Conservation (phyloP, 805 yeast genomes). For the Zygotorulaspora danielsina region DNA sequence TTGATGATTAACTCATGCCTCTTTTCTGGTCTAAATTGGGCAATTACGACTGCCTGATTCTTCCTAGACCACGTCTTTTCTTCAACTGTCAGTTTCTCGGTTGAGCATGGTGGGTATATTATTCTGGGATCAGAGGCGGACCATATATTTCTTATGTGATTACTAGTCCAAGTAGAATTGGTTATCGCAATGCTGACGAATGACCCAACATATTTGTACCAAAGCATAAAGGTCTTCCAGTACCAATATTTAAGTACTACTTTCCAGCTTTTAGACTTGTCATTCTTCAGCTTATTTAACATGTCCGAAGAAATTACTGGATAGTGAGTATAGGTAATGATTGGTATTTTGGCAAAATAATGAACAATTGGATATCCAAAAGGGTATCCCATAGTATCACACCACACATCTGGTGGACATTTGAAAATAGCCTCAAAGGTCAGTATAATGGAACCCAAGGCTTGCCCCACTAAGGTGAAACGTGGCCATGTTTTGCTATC, state of each 20-base stretch:
- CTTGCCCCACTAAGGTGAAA: constrained; percentile 83
- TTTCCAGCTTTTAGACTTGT: constrained; percentile 19
- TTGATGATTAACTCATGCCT: constrained; percentile 68
- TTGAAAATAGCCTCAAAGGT: constrained; percentile 65
- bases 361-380: constrained; percentile 70
- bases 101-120: constrained; percentile 88
- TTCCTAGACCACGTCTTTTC: constrained; percentile 34
- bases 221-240: constrained; percentile 63
- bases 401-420: constrained; percentile 81
- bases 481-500: constrained; percentile 71
- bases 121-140: constrained; percentile 41
- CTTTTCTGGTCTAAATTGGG: constrained; percentile 95
- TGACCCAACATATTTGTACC: constrained; percentile 64
- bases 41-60: constrained; percentile 45
- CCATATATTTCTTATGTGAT: constrained; percentile 72
- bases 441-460: constrained; percentile 68
- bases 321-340: constrained; percentile 87
- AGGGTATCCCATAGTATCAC: constrained; percentile 94
- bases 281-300: constrained; percentile 54
- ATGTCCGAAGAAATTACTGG: constrained; percentile 88
- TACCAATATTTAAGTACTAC: constrained; percentile 48
- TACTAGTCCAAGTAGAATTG: constrained; percentile 89
- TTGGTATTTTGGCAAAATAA: constrained; percentile 60
- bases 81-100: constrained; percentile 45
- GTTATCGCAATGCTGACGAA: constrained; percentile 63